Evolutionary conservation across 2,329 filamentous ascomycete species (phyloP), one percentile per base, ranked within the genome.

Genomic region (Aureobasidium sp.): DNA sequence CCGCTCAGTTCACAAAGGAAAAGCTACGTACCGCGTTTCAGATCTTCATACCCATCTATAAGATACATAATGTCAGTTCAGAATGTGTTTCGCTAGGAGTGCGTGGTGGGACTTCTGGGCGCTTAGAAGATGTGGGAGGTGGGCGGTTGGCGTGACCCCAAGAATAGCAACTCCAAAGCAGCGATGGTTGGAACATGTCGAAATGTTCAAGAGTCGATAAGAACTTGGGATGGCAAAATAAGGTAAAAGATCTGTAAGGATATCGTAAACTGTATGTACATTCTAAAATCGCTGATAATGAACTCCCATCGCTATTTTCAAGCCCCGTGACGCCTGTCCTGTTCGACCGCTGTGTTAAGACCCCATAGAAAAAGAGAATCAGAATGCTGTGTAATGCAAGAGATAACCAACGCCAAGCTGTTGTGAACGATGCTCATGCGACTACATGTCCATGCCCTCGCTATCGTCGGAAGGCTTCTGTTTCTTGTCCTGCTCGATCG

Each of bases 401-500:
- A 21, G 21, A 21, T 21, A 21, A 27, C 41, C 41, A 44, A 44
- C 41, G 21, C 41, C 21, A 27, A 44, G 41, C 41, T 44, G 3
- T 44, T 27, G 13, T 13, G 10, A 21, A 42, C n/a, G n/a, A n/a
- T 32, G 21, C 25, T 2, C 25, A 39, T 16, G 3, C 5, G 2
- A 36, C 29, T 16, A 65, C 63, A 65, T 64, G n/a, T 65, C 64
- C 60, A 65, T 50, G 10, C 45, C 58, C 15, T 50, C 58, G 7
- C 34, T 49, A 6, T 45, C 37, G n/a, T 65, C 64, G 4, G 25
- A 45, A 29, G 64, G 64, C 9, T 61, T 49, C 52, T 64, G 60
- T 47, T 61, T 55, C 53, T 62, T 66, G 53, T 67, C 68, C 62
- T 68, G 66, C 37, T 68, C 68, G 63, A 69, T 67, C 8, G 66